Evolutionary conservation across 2,329 filamentous ascomycete genomes (phyloP).

Genomic region (Claviceps sp.): DNA sequence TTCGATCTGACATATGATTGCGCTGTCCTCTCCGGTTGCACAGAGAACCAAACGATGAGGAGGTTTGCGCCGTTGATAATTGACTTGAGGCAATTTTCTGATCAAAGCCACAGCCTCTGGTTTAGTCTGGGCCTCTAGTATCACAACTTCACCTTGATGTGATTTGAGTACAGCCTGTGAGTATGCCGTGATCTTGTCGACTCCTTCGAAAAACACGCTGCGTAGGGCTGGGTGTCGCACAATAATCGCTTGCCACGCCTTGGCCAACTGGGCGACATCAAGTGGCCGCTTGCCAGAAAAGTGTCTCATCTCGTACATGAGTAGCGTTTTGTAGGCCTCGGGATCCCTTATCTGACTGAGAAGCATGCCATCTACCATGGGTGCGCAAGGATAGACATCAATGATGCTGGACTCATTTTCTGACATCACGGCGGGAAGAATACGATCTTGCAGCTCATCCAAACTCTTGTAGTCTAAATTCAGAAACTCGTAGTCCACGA

Average conservation of each 20-base stretch:
- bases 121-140: neutral
- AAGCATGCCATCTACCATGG: conserved; percentile 23
- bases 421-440: conserved; percentile 11
- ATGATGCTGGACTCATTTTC: conserved; percentile 11
- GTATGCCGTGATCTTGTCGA: conserved; percentile 2
- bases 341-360: conserved; percentile 16
- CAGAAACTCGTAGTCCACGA: conserved; percentile 1
- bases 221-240: conserved; percentile 6
- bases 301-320: conserved; percentile 8
- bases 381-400: conserved; percentile 25
- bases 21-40: neutral
- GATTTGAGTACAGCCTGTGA: conserved; percentile 4
- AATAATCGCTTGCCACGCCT: conserved; percentile 9
- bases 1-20: conserved; percentile 16
- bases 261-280: conserved; percentile 3
- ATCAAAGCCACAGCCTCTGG: neutral
- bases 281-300: neutral
- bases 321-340: conserved; percentile 10
- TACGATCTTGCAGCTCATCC: conserved; percentile 11
- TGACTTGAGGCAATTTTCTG: neutral
- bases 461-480: conserved; percentile 15
- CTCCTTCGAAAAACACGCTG: conserved; percentile 4
- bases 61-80: conserved; percentile 2
- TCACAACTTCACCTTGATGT: neutral
- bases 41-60: conserved; percentile 2